Percentiles rank a stretch among this genome's conserved stretches.
phyloP scores from a whole-genome alignment of 2,329 filamentous ascomycete genomes.

The Ophiostoma piceae region DNA sequence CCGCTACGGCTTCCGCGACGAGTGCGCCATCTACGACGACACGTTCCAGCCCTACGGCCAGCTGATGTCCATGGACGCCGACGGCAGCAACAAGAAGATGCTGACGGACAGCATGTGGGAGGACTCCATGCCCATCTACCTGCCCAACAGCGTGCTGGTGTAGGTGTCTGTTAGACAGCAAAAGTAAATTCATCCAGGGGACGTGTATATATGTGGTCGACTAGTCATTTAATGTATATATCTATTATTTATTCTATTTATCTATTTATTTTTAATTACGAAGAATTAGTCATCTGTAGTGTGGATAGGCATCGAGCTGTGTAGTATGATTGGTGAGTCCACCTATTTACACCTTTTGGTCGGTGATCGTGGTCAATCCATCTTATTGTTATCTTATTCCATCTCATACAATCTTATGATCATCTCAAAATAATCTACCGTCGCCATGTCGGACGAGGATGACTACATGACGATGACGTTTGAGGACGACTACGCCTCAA shows the following conservation, averaged over 20 bases:
- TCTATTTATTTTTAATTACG: neutral
- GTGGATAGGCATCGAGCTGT: neutral
- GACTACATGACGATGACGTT: conserved; percentile 99
- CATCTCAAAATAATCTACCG: neutral
- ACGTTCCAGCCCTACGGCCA: conserved; percentile 16
- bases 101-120: conserved; percentile 17
- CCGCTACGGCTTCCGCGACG: neutral
- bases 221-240: neutral
- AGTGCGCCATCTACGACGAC: conserved; percentile 8
- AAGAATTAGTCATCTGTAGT: neutral
- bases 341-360: neutral
- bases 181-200: neutral
- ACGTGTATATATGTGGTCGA: neutral
- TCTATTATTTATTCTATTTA: neutral
- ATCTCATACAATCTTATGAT: neutral
- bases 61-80: conserved; percentile 16
- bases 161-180: neutral
- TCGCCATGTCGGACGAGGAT: conserved; percentile 53
- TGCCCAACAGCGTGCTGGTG: neutral
- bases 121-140: conserved; percentile 15
- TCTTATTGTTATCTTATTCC: neutral
- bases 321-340: conserved; percentile 2
- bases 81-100: conserved; percentile 16
- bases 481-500: conserved; percentile 51
- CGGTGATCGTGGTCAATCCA: neutral